These are phyloP conservation scores for Tuber calosporum DNA, from an alignment of 495 filamentous ascomycete genomes.

Conservation along the genomic window DNA sequence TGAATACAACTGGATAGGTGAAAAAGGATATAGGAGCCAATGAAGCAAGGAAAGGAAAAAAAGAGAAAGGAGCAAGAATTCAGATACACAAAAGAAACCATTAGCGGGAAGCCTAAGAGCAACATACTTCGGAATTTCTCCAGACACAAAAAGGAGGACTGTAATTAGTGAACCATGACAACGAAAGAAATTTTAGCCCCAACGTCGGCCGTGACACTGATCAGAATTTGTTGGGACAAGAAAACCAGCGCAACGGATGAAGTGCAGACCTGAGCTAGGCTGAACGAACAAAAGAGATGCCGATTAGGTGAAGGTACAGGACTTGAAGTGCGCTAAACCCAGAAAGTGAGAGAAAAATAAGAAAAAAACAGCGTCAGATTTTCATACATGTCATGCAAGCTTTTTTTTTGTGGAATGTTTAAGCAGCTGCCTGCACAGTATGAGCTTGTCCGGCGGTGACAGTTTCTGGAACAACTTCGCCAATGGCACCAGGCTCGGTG, in stretches of 20 bases:
- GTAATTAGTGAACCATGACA: constrained; percentile 30
- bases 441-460: constrained; percentile 42
- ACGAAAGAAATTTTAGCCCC: constrained; percentile 19
- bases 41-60: background rate
- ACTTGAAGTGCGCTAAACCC: constrained; percentile 29
- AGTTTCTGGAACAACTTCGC: constrained; percentile 44
- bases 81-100: constrained; percentile 16
- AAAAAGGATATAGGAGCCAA: constrained; percentile 7
- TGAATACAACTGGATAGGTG: constrained; percentile 4
- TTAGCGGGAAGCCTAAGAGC: constrained; percentile 13
- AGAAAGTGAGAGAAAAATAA: constrained; percentile 21
- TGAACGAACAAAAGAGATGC: constrained; percentile 19
- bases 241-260: constrained; percentile 6
- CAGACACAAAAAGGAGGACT: constrained; percentile 14
- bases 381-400: constrained; percentile 30
- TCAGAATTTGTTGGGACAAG: constrained; percentile 17
- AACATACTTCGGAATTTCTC: constrained; percentile 1
- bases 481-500: constrained; percentile 30
- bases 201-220: constrained; percentile 7
- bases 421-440: constrained; percentile 46
- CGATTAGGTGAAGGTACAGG: constrained; percentile 33
- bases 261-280: constrained; percentile 16
- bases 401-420: constrained; percentile 25
- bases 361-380: constrained; percentile 31
- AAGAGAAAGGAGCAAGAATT: background rate